Base-by-base conservation (phyloP, 371 early-diverging fungal species). In the Synchytrium microbalum region DNA sequence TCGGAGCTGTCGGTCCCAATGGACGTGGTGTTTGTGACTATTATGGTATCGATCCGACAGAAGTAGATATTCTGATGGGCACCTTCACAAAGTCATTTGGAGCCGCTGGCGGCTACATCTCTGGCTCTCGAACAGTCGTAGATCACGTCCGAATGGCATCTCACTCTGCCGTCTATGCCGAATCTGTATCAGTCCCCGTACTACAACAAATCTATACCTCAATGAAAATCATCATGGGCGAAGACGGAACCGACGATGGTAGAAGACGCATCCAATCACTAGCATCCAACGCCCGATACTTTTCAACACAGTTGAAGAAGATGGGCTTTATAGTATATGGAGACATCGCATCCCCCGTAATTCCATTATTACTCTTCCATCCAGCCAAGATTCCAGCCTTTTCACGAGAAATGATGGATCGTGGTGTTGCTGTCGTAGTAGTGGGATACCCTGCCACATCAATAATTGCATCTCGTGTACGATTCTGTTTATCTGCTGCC, bases 81-180 rank as follows among this genome's bases (percentile, higher is more conserved):
- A 99, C 99, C 1, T 99, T 99, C 72, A 98, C 99, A 29, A 99
- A 99, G 79, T 93, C 94, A 52, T 99, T 99, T 85, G 99, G 98
- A 67, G 96, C 98, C 27, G 92, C 95, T 54, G 99, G 99, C 67
- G 98, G 99, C 23, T 99, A 98, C 72, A 93, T 99, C 74, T 92
- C 95, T 33, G 93, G 89, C 23, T 76, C 65, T 83, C 86, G 72
- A 78, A 79, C n/a, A 72, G 26, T 98, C 38, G 86, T 99, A 62
- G 87, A 92, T 73, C 83, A 89, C 75, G 65, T 99, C 61, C 87
- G 95, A 52, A 69, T 89, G 32, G 75, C 75, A 53, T 87, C 87
- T 67, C 93, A 96, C 76, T 84, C 94, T 14, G 82, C 87, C 51
- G 71, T 88, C 32, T 96, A 98, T 76, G 95, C 95, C 28, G 99